Conservation (phyloP, 2,329 filamentous ascomycete genomes). For the Penicillium sclerotigenum region DNA sequence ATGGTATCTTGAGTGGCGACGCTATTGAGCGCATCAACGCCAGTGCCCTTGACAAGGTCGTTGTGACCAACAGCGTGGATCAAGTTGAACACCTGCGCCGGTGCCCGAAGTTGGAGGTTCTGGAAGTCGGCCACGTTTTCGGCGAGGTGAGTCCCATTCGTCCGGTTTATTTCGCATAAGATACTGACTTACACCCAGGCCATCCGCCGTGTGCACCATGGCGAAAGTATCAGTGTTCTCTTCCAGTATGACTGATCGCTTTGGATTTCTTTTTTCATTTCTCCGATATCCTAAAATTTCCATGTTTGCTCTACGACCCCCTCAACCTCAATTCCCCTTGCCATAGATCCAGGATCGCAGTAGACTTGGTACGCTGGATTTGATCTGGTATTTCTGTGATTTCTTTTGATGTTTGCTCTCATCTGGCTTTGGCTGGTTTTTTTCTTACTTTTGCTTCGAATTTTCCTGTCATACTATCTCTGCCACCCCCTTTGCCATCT, state of each 20-base stretch:
- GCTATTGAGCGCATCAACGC: conserved; percentile 92
- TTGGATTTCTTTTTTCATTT: conserved; percentile 1
- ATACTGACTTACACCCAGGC: conserved; percentile 51
- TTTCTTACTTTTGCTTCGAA: conserved; percentile 1
- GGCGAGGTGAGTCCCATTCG: conserved; percentile 62
- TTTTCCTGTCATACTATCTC: conserved; percentile 12
- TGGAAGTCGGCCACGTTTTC: conserved; percentile 86
- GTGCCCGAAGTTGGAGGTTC: conserved; percentile 84
- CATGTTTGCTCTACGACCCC: not conserved
- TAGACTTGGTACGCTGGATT: conserved; percentile 21
- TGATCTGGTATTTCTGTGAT: conserved; percentile 16
- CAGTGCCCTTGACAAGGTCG: conserved; percentile 85
- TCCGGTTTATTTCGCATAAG: not conserved
- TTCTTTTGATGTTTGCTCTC: conserved; percentile 9
- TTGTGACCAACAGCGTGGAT: conserved; percentile 93
- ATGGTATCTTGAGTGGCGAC: conserved; percentile 92
- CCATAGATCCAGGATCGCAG: conserved; percentile 15
- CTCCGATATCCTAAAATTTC: conserved; percentile 7
- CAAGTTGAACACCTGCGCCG: conserved; percentile 74
- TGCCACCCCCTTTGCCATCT: conserved; percentile 26
- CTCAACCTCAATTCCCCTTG: conserved; percentile 2
- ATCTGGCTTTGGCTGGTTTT: conserved; percentile 9
- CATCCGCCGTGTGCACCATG: conserved; percentile 92
- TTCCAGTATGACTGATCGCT: conserved; percentile 71
- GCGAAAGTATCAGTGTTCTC: conserved; percentile 93